These are phyloP conservation scores for Botrytis deweyae DNA, from an alignment of 2,329 filamentous ascomycete genomes.

Conservation along the genomic window DNA sequence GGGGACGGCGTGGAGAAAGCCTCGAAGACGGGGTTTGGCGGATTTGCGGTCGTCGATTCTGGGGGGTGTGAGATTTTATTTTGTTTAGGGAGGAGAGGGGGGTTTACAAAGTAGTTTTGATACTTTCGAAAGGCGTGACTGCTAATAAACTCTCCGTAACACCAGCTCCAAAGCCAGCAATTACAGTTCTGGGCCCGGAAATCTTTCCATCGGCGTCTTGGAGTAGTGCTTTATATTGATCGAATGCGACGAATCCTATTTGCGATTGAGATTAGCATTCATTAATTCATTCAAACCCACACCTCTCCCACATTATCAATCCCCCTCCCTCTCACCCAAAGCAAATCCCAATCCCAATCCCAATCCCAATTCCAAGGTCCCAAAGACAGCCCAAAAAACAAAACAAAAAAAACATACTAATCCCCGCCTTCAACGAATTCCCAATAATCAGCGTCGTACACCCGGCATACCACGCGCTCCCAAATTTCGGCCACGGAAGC, in stretches of 20 bases:
- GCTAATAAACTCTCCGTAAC: slow-evolving; percentile 91
- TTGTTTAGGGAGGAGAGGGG: too few species aligned
- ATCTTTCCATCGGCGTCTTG: slow-evolving; percentile 84
- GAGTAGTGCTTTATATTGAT: slow-evolving; percentile 84
- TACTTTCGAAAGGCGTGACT: slow-evolving; percentile 95
- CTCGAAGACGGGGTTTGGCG: slow-evolving; percentile 79
- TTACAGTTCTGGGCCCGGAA: slow-evolving; percentile 83
- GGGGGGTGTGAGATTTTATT: background rate
- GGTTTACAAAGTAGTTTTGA: slow-evolving; percentile 84
- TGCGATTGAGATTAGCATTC: background rate
- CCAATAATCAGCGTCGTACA: slow-evolving; percentile 97
- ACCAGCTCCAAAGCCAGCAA: slow-evolving; percentile 91
- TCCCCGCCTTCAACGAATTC: slow-evolving; percentile 94
- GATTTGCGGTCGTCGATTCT: slow-evolving; percentile 94
- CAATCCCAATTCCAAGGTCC: background rate
- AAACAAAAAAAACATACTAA: slow-evolving; percentile 60
- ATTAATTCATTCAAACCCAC: background rate
- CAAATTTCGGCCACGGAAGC: slow-evolving; percentile 92
- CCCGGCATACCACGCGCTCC: slow-evolving; percentile 92
- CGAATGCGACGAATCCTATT: slow-evolving; percentile 87
- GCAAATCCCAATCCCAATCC: background rate
- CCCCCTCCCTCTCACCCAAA: background rate
- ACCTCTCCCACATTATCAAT: background rate
- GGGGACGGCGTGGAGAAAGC: slow-evolving; percentile 85
- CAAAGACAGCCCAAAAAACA: background rate